Evolutionary conservation across 495 filamentous ascomycete species (phyloP).

Genomic region (Apodospora peruviana): DNA sequence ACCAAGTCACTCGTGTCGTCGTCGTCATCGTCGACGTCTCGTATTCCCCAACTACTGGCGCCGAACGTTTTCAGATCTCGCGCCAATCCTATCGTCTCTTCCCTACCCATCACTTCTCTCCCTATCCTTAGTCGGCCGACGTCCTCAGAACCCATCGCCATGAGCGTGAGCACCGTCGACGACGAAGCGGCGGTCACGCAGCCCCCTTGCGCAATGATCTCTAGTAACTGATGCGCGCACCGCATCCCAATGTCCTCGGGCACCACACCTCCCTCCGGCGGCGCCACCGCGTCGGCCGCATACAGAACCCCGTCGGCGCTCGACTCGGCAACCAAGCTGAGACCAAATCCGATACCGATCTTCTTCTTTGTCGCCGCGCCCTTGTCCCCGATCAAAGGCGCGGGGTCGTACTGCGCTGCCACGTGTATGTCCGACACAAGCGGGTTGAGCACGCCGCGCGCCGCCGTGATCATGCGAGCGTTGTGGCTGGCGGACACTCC

Average conservation of each 20-base stretch:
- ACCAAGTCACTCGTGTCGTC: constrained; percentile 67
- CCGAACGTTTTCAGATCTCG: constrained; percentile 83
- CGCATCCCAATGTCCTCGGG: constrained; percentile 87
- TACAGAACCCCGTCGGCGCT: constrained; percentile 73
- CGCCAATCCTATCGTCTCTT: constrained; percentile 70
- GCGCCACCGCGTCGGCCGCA: constrained; percentile 78
- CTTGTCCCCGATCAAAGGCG: constrained; percentile 60
- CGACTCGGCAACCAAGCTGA: constrained; percentile 87
- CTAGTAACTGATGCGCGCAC: constrained; percentile 84
- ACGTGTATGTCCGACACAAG: constrained; percentile 82
- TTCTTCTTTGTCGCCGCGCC: constrained; percentile 49
- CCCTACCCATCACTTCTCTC: constrained; percentile 73
- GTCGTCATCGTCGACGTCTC: constrained; percentile 59
- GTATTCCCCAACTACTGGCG: constrained; percentile 77
- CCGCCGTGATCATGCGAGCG: constrained; percentile 87
- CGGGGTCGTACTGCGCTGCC: constrained; percentile 59
- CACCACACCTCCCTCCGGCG: constrained; percentile 70
- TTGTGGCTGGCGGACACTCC: constrained; percentile 90
- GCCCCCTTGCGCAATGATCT: constrained; percentile 74
- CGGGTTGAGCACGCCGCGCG: constrained; percentile 80
- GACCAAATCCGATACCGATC: constrained; percentile 73
- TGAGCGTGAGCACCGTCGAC: constrained; percentile 70
- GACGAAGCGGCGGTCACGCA: constrained; percentile 67
- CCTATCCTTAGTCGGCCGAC: constrained; percentile 53
- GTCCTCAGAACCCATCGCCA: constrained; percentile 87